phyloP scores from a whole-genome alignment of 2,329 filamentous ascomycete species.

The Amylocarpus encephaloides region DNA sequence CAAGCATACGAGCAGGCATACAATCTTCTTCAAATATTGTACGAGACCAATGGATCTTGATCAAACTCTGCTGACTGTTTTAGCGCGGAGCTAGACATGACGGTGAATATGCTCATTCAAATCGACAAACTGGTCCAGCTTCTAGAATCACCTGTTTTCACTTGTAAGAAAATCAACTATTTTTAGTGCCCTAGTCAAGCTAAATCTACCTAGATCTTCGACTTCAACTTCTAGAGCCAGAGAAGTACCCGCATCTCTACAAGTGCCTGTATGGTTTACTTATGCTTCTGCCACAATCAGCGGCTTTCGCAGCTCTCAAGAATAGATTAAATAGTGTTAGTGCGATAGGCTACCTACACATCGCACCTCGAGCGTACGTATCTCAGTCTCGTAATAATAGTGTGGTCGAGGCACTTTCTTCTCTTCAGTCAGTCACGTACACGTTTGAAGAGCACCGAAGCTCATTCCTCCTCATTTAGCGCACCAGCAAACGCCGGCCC shows the following conservation, averaged over 20 bases:
- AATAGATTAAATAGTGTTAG: conserved; percentile 96
- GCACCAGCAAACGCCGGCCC: conserved; percentile 41
- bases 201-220: conserved; percentile 62
- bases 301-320: conserved; percentile 91
- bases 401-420: conserved; percentile 30
- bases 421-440: conserved; percentile 28
- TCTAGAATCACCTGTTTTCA: conserved; percentile 95
- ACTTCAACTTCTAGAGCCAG: conserved; percentile 89
- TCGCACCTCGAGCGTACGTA: conserved; percentile 70
- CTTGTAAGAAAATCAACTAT: conserved; percentile 63
- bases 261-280: conserved; percentile 95
- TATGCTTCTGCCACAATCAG: conserved; percentile 97
- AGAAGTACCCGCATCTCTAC: conserved; percentile 90
- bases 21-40: conserved; percentile 93
- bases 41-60: conserved; percentile 12
- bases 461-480: conserved; percentile 34
- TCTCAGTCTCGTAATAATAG: conserved; percentile 32
- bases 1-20: conserved; percentile 99
- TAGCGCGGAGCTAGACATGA: conserved; percentile 96
- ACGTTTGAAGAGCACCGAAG: conserved; percentile 28
- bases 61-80: conserved; percentile 24
- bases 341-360: conserved; percentile 91
- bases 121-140: conserved; percentile 98
- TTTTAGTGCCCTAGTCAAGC: conserved; percentile 1
- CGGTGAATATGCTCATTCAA: conserved; percentile 95